Evolutionary conservation across 345 rosid genomes (phyloP).

Genomic region (Arabis hirsuta): DNA sequence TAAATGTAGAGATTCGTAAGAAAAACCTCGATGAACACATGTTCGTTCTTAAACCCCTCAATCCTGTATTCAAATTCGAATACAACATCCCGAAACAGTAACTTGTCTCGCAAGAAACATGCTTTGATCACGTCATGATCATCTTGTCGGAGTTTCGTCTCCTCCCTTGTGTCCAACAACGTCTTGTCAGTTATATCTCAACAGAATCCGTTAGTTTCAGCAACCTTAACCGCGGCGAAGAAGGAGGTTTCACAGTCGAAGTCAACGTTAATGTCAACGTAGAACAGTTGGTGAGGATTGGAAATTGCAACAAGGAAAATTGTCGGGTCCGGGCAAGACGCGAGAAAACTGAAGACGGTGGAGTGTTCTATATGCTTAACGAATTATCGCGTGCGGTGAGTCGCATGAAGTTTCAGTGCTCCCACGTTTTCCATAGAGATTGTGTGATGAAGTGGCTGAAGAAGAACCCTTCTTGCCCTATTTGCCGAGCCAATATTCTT

Average conservation of each 20-base stretch:
- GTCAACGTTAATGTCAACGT: slow-evolving; percentile 1
- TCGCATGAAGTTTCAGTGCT: slow-evolving; percentile 26
- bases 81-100: background rate
- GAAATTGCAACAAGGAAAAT: background rate
- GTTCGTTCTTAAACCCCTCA: background rate
- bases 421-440: slow-evolving; percentile 14
- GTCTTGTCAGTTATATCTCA: slow-evolving; percentile 17
- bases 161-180: slow-evolving; percentile 13
- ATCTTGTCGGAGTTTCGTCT: slow-evolving; percentile 28
- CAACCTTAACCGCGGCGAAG: background rate
- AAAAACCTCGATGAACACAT: slow-evolving; percentile 8
- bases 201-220: background rate
- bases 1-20: background rate
- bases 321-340: slow-evolving; percentile 1
- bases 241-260: slow-evolving; percentile 20
- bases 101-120: slow-evolving; percentile 20
- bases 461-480: slow-evolving; percentile 13
- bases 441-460: slow-evolving; percentile 19
- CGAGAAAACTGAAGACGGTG: background rate
- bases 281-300: background rate
- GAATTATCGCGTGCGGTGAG: background rate
- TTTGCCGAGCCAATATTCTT: background rate
- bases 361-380: slow-evolving; percentile 21
- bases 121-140: slow-evolving; percentile 21
- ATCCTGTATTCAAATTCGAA: background rate